Evolutionary conservation across 2,329 filamentous ascomycete species (phyloP).

Genomic region (Aspergillus chevalieri): DNA sequence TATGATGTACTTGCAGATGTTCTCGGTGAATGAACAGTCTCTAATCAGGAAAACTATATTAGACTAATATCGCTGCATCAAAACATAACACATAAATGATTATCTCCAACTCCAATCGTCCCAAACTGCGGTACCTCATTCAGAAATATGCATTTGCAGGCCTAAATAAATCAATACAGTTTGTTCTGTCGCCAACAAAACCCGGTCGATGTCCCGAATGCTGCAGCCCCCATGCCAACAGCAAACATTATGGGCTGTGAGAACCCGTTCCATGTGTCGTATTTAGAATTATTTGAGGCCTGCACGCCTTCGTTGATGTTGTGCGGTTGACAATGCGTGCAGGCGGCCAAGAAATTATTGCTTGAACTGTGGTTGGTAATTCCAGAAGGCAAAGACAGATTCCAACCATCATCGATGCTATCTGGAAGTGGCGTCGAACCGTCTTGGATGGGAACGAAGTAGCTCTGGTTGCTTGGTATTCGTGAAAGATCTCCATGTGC

Average conservation of each 20-base stretch:
- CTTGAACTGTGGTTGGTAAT: no score
- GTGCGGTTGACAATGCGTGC: no score
- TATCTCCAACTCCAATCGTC: background rate
- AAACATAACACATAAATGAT: background rate
- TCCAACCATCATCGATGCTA: no score
- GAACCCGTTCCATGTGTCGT: background rate
- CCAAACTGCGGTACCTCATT: background rate
- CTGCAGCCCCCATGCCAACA: background rate
- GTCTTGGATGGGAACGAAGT: background rate
- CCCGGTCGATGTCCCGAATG: background rate
- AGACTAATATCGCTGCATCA: background rate
- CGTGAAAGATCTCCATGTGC: background rate
- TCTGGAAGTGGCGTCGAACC: background rate
- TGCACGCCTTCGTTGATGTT: no score
- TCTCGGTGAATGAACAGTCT: no score
- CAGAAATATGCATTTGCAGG: background rate
- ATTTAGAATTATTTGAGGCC: no score
- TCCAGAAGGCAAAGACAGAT: no score
- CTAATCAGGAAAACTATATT: no score
- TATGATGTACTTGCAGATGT: no score
- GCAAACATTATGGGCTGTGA: background rate
- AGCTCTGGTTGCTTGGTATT: background rate
- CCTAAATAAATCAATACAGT: slow-evolving; percentile 17
- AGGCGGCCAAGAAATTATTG: no score
- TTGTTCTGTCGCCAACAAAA: slow-evolving; percentile 19